A percentile compares a stretch with the other conserved stretches of the same genome.
Evolutionary conservation across 2,329 filamentous ascomycete species (phyloP).

Genomic region (Colletotrichum agaves): DNA sequence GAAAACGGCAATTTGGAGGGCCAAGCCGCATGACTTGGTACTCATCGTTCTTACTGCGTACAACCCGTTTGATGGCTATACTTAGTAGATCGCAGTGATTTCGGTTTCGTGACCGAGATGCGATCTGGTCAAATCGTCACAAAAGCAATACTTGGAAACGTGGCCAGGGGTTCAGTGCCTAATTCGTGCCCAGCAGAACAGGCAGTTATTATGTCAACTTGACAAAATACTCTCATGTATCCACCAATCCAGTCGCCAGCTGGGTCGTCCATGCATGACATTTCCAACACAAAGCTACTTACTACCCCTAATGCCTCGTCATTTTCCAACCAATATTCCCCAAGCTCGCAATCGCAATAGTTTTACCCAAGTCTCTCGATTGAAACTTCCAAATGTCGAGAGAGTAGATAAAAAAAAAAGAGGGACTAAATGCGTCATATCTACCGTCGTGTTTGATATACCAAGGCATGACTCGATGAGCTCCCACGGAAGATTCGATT

Average conservation of each 20-base stretch:
- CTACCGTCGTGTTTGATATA: conserved; percentile 4
- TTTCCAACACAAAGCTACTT: neutral
- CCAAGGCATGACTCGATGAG: conserved; percentile 23
- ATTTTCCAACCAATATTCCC: conserved; percentile 3
- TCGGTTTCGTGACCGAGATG: neutral
- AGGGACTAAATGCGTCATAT: conserved; percentile 20
- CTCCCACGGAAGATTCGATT: neutral
- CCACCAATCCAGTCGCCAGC: conserved; percentile 15
- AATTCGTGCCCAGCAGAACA: neutral
- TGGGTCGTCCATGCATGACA: neutral
- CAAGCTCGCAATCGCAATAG: neutral
- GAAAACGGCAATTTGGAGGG: neutral
- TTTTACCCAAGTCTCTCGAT: neutral
- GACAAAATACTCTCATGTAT: conserved; percentile 11
- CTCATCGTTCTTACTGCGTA: neutral
- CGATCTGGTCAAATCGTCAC: neutral
- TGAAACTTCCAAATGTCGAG: neutral
- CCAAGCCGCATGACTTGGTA: neutral
- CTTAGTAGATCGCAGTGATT: conserved; percentile 12
- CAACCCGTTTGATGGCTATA: neutral
- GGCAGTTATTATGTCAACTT: conserved; percentile 12
- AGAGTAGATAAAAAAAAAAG: neutral
- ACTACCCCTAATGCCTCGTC: conserved; percentile 5
- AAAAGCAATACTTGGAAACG: neutral
- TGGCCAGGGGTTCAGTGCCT: conserved; percentile 4